Evolutionary conservation across 2,329 filamentous ascomycete genomes (phyloP), one percentile per base, ranked within the genome.

Genomic region (Epichloe glyceriae): DNA sequence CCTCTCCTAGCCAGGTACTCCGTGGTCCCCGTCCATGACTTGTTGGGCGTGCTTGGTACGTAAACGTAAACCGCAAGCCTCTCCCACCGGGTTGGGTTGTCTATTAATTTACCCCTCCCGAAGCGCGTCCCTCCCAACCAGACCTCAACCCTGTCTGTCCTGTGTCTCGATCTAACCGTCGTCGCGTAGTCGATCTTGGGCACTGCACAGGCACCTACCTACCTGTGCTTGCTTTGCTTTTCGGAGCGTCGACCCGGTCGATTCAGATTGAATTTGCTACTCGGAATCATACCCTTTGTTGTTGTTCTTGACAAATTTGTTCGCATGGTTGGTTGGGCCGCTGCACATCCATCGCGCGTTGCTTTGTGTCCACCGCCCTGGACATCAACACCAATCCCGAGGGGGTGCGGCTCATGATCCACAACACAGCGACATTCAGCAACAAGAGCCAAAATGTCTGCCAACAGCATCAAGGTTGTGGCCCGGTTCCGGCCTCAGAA

Each of bases 401-500:
- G 51, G 45, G 37, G 48, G 50, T 46, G 50, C 49, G 50, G 53
- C 49, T 48, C 52, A 57, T 51, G 54, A 54, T 40, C 26, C 34
- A 34, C 54, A 34, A 34, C 50, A 37, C 22, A 34, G 51, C 49
- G 40, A 37, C 48, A 17, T 41, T 35, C 35, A 30, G 40, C 53
- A 53, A 39, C 33, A 44, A 38, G 39, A 46, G 54, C 57, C 66
- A 78, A 76, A 75, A 79, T 77, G 66, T 71, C 73, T 68, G 72
- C 73, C 61, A 80, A 82, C 65, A 82, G 75, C 64, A 84, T 85
- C 75, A 84, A 79, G 87, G 93, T 98, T 68, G 90, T 98, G 68
- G 91, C 91, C 75, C 88, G 93, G 64, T 98, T 98, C 73, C 83
- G 93, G 66, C 93, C 93, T 61, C 91, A 96, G 73, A 98, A 98